A percentile compares a stretch with the other conserved stretches of the same genome.
These are phyloP conservation scores for Lycium ferocissimum DNA, from an alignment of 257 asterid species.

Conservation along the genomic window DNA sequence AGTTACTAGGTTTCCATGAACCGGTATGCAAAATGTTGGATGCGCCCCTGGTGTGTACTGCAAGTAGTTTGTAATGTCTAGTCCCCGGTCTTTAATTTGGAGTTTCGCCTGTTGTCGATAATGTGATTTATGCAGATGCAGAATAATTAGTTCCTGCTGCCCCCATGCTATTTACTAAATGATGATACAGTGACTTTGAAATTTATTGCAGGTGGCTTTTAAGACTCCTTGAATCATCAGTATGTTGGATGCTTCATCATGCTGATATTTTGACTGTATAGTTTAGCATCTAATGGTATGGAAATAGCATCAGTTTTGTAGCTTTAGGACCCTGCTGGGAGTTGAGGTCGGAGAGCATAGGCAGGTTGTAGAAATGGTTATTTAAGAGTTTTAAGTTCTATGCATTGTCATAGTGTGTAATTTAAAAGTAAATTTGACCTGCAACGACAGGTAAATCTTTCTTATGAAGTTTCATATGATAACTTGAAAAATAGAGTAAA, in stretches of 20 bases:
- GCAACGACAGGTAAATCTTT: not conserved
- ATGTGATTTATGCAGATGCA: not conserved
- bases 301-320: not conserved
- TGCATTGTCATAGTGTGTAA: not conserved
- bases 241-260: not conserved
- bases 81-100: not conserved
- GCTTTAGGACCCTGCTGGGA: not conserved
- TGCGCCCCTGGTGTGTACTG: not conserved
- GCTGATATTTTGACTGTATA: not conserved
- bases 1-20: too few relatives aligned
- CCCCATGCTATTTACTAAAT: not conserved
- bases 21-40: too few relatives aligned
- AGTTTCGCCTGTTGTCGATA: not conserved
- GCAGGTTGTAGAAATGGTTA: not conserved
- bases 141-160: too few relatives aligned
- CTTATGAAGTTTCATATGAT: not conserved
- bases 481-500: not conserved
- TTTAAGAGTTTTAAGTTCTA: not conserved
- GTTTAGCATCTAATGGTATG: not conserved
- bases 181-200: not conserved
- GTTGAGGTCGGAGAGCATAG: not conserved
- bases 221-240: not conserved
- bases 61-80: not conserved
- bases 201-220: constrained; percentile 6
- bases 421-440: not conserved